These are phyloP conservation scores for Fraxinus excelsior DNA, from an alignment of 257 asterid species.

Conservation along the genomic window DNA sequence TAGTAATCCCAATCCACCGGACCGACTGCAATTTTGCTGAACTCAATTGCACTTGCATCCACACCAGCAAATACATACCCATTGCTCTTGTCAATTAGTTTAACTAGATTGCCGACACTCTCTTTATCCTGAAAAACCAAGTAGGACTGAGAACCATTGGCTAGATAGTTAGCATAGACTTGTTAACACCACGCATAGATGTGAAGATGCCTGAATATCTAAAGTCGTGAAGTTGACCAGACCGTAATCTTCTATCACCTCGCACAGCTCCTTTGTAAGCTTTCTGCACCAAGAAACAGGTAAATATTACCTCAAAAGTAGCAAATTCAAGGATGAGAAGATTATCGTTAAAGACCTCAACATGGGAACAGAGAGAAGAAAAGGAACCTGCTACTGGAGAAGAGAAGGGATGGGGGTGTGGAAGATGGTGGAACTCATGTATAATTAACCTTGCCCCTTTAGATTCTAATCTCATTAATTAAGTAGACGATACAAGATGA, in stretches of 20 bases:
- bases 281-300: conserved; percentile 49
- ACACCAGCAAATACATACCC: conserved; percentile 91
- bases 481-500: neutral
- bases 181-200: conserved; percentile 16
- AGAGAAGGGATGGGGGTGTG: too few relatives aligned
- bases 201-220: conserved; percentile 79
- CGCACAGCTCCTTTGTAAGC: conserved; percentile 94
- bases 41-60: conserved; percentile 83
- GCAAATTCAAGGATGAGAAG: neutral
- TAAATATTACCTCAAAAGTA: neutral
- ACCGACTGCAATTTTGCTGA: conserved; percentile 94
- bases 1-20: conserved; percentile 88
- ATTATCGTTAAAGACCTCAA: neutral
- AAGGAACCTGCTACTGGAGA: conserved; percentile 6
- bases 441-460: neutral
- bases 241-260: conserved; percentile 76
- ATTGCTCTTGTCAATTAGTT: conserved; percentile 86
- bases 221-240: conserved; percentile 83
- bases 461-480: neutral
- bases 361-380: neutral
- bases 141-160: conserved; percentile 14
- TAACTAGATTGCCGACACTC: conserved; percentile 91
- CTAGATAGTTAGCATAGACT: conserved; percentile 23
- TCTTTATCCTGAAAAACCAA: conserved; percentile 73
- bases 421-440: neutral